Percentiles rank a stretch among this genome's conserved stretches.
Evolutionary conservation across 176 grass and related monocot species (phyloP).

Genomic region (Hsuehochloa calcarea): DNA sequence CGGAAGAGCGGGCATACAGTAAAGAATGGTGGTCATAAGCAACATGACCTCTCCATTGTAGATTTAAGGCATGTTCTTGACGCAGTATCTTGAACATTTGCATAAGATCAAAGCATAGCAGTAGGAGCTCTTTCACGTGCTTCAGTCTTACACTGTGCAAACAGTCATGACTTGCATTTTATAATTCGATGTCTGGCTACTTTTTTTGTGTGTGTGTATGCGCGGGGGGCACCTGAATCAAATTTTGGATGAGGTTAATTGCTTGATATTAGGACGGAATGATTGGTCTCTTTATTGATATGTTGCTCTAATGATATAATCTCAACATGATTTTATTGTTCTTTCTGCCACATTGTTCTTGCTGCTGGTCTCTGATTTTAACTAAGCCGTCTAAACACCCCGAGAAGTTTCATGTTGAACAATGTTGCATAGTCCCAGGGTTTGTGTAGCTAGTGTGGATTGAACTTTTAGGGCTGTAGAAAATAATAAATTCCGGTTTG

Average conservation of each 20-base stretch:
- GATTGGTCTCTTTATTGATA: not conserved
- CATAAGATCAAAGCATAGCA: not conserved
- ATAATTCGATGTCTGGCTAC: not conserved
- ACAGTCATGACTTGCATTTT: not conserved
- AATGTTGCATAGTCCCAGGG: not conserved
- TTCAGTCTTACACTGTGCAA: not conserved
- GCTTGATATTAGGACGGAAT: not conserved
- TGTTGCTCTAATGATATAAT: not conserved
- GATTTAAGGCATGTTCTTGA: not conserved
- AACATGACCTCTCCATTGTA: conserved; percentile 5
- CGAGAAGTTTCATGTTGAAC: not conserved
- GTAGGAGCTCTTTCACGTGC: not conserved
- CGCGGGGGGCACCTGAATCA: not conserved
- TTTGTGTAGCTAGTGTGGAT: not conserved
- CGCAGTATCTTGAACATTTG: not conserved
- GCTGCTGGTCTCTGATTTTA: not conserved
- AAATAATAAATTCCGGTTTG: not conserved
- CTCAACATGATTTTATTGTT: not conserved
- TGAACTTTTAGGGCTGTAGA: not conserved
- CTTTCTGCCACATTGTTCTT: not conserved
- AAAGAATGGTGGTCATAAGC: not conserved
- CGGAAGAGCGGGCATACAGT: not conserved
- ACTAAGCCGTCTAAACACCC: not conserved
- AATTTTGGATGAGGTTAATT: not conserved
- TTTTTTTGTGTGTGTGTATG: too few relatives aligned